A percentile compares a stretch with the other conserved stretches of the same genome.
phyloP scores from a whole-genome alignment of 2,329 filamentous ascomycete genomes.

The Celoporthe dispersa region DNA sequence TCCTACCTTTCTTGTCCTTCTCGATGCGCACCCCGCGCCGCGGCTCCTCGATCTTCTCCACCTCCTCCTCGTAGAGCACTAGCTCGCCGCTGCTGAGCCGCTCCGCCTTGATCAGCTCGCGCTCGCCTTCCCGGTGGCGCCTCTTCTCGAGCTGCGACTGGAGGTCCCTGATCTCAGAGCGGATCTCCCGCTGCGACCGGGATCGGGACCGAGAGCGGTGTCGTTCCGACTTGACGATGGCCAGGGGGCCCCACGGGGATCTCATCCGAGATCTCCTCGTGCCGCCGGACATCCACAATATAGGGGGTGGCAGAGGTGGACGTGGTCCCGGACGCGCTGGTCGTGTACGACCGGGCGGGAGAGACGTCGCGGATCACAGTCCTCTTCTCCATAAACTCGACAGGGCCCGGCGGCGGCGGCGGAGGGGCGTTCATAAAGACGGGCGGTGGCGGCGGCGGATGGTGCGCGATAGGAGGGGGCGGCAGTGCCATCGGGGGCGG shows the following conservation, averaged over 20 bases:
- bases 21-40: conserved; percentile 70
- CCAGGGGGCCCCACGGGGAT: conserved; percentile 46
- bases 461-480: conserved; percentile 34
- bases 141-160: conserved; percentile 62
- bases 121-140: conserved; percentile 47
- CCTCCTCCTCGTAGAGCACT: conserved; percentile 64
- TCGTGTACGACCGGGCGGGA: conserved; percentile 47
- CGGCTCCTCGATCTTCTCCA: conserved; percentile 59
- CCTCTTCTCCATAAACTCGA: conserved; percentile 49
- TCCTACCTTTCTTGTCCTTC: conserved; percentile 95
- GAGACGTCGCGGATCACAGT: conserved; percentile 55
- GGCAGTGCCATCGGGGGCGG: conserved; percentile 33
- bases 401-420: conserved; percentile 35
- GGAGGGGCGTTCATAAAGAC: not conserved
- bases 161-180: conserved; percentile 71
- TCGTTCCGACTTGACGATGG: conserved; percentile 40
- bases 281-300: conserved; percentile 45
- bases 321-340: conserved; percentile 41
- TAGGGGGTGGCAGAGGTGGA: conserved; percentile 31
- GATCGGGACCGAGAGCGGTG: conserved; percentile 48
- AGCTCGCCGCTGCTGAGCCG: conserved; percentile 64
- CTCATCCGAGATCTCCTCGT: conserved; percentile 42
- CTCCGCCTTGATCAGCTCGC: conserved; percentile 61
- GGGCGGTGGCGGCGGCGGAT: conserved; percentile 33
- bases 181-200: conserved; percentile 65